Base-by-base conservation (phyloP, 768 basidiomycete genomes). In the Hemileccinum rubropunctum region DNA sequence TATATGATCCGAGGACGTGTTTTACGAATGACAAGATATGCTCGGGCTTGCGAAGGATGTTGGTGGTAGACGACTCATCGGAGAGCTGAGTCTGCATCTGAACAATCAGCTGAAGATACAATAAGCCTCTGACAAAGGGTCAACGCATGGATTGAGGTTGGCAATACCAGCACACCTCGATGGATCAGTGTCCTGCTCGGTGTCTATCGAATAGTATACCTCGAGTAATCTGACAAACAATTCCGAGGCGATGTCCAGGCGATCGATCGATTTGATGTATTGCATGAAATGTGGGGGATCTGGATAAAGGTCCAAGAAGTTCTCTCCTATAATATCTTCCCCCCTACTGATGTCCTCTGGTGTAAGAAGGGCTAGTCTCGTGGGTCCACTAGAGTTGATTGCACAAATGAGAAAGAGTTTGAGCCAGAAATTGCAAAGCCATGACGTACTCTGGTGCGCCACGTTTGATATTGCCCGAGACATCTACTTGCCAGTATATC, bases 11-110 rank as follows among this genome's bases (percentile, higher is more conserved):
- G 5, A 97, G 70, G 1, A 88, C 86, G 51, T 91, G 83, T 48
- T 86, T 86, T 21, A 98, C 76, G 62, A 97, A 97, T 3, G 78
- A 73, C n/a, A 98, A 65, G 10, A 95, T 77, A 49, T 94, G 83
- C 10, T 77, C 76, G 0, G 90, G 87, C 51, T 86, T 61, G 46
- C 54, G 66, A 32, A 84, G 70, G 27, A 94, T 79, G 52, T 76
- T 83, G 4, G 78, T 75, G 0, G 80, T 73, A 14, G 75, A 68
- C 15, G 77, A 74, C 18, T 78, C 76, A 36, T 76, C 72, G 1
- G 83, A 77, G 4, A 91, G 70, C 45, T 82, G 77, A 1, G 80
- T 74, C 63, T 94, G 89, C 75, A 97, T 86, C 58, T 87, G 82
- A 53, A 93, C 74, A 30, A 91, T 81, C 32, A 95, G 73, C 61